Conservation (phyloP, 345 rosid genomes). For the Bruguiera sexangula region DNA sequence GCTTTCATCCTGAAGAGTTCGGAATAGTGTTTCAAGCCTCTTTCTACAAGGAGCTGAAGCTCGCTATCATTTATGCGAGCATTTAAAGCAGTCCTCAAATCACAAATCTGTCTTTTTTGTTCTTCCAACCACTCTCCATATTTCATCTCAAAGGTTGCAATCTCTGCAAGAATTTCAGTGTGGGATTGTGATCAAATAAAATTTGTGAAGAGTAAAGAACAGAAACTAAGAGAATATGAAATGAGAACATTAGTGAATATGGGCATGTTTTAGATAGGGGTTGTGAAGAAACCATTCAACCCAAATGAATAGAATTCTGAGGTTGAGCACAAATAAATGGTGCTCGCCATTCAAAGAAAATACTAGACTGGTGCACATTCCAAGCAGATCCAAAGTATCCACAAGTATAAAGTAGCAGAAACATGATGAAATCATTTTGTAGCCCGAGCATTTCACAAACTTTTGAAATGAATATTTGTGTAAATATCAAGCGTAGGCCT, state of each 20-base stretch:
- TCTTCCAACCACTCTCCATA: conserved; percentile 83
- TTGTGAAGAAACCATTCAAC: background rate
- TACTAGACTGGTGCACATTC: too few species aligned
- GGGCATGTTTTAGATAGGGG: background rate
- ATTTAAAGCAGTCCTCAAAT: conserved; percentile 57
- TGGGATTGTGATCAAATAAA: conserved; percentile 3
- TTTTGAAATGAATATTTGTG: too few species aligned
- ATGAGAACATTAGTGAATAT: background rate
- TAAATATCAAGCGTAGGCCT: too few species aligned
- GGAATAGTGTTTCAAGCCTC: conserved; percentile 61
- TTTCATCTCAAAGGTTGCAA: conserved; percentile 82
- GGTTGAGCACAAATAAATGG: too few species aligned
- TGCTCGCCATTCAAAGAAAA: too few species aligned
- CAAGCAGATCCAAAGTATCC: too few species aligned
- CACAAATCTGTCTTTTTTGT: conserved; percentile 55
- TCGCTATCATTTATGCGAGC: conserved; percentile 55
- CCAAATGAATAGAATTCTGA: too few species aligned
- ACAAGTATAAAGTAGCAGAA: too few species aligned
- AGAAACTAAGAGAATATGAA: too few species aligned
- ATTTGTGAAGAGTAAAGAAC: conserved; percentile 5
- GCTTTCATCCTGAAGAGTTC: conserved; percentile 86
- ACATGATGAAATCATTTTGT: too few species aligned
- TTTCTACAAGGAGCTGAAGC: conserved; percentile 62
- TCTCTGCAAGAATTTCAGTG: conserved; percentile 37
- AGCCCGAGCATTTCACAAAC: too few species aligned